Conservation (phyloP, 306 rosid genomes). For the Biancaea sappan region DNA sequence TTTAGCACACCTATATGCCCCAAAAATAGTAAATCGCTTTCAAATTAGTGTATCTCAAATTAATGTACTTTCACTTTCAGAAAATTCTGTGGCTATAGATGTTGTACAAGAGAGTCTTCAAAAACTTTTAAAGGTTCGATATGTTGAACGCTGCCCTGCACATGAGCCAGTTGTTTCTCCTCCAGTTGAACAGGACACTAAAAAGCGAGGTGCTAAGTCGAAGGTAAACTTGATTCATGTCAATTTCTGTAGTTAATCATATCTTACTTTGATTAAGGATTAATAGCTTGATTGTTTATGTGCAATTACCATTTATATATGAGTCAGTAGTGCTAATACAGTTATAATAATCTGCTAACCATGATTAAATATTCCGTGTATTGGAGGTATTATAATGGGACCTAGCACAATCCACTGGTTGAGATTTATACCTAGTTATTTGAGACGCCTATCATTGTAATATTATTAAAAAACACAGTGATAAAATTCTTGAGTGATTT, state of each 20-base stretch:
- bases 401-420: not conserved
- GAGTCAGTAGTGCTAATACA: not conserved
- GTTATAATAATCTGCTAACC: not conserved
- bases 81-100: conserved; percentile 47
- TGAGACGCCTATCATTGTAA: not conserved
- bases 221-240: conserved; percentile 56
- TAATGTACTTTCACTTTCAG: conserved; percentile 44
- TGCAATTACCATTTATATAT: not conserved
- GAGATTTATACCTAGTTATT: not conserved
- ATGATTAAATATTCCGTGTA: not conserved
- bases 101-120: conserved; percentile 53
- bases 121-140: conserved; percentile 62
- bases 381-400: not conserved
- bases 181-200: conserved; percentile 46
- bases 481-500: not conserved
- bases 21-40: conserved; percentile 1
- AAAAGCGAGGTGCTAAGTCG: conserved; percentile 67
- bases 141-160: conserved; percentile 81
- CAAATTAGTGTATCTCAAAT: conserved; percentile 25
- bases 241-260: conserved; percentile 13
- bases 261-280: conserved; percentile 15
- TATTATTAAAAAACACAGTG: not conserved
- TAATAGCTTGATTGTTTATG: not conserved
- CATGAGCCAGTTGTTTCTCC: conserved; percentile 62
- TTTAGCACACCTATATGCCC: conserved; percentile 15